phyloP scores from a whole-genome alignment of 2,329 filamentous ascomycete species.

The Penicillium hordei region DNA sequence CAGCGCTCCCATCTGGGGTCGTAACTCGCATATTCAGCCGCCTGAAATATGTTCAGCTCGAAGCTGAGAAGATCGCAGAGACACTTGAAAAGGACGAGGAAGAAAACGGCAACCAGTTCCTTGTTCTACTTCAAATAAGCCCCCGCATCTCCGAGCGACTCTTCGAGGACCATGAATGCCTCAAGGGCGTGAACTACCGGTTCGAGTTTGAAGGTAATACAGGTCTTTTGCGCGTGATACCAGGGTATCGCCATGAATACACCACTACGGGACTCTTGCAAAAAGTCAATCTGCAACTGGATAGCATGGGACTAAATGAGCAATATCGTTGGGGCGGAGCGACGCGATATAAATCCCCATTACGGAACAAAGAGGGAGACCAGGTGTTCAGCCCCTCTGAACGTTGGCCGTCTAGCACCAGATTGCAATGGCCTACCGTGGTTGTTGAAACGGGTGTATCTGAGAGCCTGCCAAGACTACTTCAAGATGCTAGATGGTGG shows the following conservation, averaged over 20 bases:
- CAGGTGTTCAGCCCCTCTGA: background rate
- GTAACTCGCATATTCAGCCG: background rate
- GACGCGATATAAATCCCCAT: no score
- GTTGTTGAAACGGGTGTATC: constrained; percentile 8
- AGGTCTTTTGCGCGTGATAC: background rate
- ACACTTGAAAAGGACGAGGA: background rate
- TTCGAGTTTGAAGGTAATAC: background rate
- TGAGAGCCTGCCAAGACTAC: constrained; percentile 3
- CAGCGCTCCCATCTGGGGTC: background rate
- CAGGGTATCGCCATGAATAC: background rate
- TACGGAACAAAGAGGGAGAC: no score
- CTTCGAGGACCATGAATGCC: background rate
- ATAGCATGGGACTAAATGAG: no score
- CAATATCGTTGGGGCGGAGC: no score
- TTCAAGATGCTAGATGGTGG: constrained; percentile 5
- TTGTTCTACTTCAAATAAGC: background rate
- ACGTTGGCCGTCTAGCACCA: background rate
- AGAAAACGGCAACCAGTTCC: background rate
- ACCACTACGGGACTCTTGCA: background rate
- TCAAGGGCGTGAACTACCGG: background rate
- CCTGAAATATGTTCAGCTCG: background rate
- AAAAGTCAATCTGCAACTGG: no score
- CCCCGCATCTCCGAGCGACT: background rate
- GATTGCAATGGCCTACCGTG: constrained; percentile 5
- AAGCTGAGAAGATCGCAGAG: background rate